phyloP scores from a whole-genome alignment of 306 rosid species.

The Quercus cerris region DNA sequence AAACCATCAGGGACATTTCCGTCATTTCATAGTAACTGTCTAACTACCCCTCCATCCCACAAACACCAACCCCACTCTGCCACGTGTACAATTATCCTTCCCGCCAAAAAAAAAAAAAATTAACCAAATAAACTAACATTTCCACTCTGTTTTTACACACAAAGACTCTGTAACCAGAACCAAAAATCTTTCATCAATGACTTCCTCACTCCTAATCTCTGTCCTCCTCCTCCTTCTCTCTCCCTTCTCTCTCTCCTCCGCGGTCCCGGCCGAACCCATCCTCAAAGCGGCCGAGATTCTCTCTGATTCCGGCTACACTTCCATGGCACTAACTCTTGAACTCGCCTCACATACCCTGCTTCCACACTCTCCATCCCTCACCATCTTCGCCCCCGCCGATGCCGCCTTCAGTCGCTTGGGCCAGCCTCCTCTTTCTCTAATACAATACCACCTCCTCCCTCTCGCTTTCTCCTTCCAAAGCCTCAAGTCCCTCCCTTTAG shows the following conservation, averaged over 20 bases:
- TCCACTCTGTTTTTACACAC: too few species aligned
- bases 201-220: constrained; percentile 24
- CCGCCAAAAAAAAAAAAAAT: too few species aligned
- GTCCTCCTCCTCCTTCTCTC: constrained; percentile 22
- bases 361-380: constrained; percentile 26
- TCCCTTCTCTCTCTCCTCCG: constrained; percentile 14
- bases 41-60: too few species aligned
- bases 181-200: constrained; percentile 25
- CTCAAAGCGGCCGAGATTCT: constrained; percentile 56
- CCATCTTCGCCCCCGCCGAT: constrained; percentile 50
- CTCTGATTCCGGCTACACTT: constrained; percentile 42
- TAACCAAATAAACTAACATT: too few species aligned
- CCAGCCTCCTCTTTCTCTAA: constrained; percentile 40
- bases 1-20: too few species aligned
- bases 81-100: too few species aligned
- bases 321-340: constrained; percentile 55
- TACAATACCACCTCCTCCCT: constrained; percentile 58
- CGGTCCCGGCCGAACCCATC: constrained; percentile 32
- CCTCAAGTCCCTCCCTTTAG: constrained; percentile 52
- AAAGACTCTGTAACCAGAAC: too few species aligned
- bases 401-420: constrained; percentile 27
- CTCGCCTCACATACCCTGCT: constrained; percentile 42
- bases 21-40: too few species aligned
- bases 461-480: constrained; percentile 36
- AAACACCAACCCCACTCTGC: too few species aligned